Base-by-base conservation (phyloP, 2,329 filamentous ascomycete species). In the Apiospora koreana region DNA sequence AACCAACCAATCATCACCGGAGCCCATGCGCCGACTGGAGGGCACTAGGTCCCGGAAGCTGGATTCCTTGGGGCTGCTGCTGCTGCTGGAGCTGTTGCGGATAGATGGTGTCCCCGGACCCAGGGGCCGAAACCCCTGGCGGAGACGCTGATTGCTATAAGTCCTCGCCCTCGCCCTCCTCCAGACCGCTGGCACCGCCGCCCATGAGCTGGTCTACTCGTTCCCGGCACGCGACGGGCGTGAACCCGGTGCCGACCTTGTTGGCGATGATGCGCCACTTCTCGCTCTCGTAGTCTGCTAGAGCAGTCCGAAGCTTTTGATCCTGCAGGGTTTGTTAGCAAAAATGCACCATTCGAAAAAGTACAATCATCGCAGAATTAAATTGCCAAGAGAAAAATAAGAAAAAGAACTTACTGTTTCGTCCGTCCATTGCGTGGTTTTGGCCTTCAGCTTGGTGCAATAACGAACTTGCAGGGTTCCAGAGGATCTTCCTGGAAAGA, bases 381-480 rank as follows among this genome's bases (percentile, higher is more conserved):
- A 8, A 4, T 35, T 8, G 23, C 14, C n/a, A 62, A 35, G 18
- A 12, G 31, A 62, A 62, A 9, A 38, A 38, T 21, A 6, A n/a
- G n/a, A 28, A 21, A 16, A 4, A 23, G 18, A 67, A 80, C 91
- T 83, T 86, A 97, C 95, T 86, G 93, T 96, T 79, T 97, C 94
- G 74, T 97, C 94, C 67, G 93, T 97, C 95, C 95, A 98, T 77
- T 94, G 90, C 16, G 93, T 97, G 48, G 93, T 95, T 84, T 97
- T 97, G 18, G 94, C 94, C 83, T 97, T 97, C 68, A 97, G 85
- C 82, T 97, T 97, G 58, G 94, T 97, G 80, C 95, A 98, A 80
- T 98, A 98, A 45, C 95, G 91, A 69, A 98, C 95, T 81, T 98
- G 95, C 72, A 98, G 83, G 41, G 95, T 97, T 23, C 95, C 95